Conservation (phyloP, 495 filamentous ascomycete species). For the Terfezia claveryi region DNA sequence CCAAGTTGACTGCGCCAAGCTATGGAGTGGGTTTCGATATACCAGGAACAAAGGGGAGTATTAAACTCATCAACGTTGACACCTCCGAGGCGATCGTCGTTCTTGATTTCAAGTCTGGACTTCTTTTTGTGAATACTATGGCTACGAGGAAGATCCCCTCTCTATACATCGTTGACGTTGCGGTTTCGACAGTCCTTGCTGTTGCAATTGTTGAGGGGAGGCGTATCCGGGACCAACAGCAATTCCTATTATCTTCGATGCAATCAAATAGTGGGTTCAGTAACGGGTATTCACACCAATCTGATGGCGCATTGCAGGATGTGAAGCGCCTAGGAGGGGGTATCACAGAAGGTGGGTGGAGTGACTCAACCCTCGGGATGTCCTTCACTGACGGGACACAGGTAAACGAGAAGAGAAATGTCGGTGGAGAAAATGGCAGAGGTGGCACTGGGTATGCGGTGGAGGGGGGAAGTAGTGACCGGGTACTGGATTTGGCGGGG, state of each 20-base stretch:
- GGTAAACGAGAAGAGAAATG: neutral
- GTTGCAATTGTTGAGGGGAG: constrained; percentile 11
- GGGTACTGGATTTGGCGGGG: neutral
- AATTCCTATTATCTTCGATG: too few species aligned
- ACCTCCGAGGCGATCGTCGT: constrained; percentile 7
- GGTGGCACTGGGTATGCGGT: too few species aligned
- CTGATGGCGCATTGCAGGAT: neutral
- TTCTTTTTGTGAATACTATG: constrained; percentile 7
- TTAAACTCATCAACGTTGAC: constrained; percentile 10
- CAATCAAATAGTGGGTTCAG: too few species aligned
- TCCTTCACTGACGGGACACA: neutral
- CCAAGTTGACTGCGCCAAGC: neutral
- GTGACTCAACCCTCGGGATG: neutral
- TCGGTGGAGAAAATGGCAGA: too few species aligned
- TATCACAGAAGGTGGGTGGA: neutral
- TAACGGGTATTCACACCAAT: too few species aligned
- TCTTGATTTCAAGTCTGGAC: constrained; percentile 4
- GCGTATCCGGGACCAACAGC: neutral
- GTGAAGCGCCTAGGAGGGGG: neutral
- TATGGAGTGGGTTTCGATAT: neutral
- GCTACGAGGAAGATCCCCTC: constrained; percentile 9
- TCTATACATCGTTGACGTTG: constrained; percentile 15
- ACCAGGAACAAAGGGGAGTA: neutral
- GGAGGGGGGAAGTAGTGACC: too few species aligned
- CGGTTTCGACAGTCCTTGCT: constrained; percentile 7